Base-by-base conservation (phyloP, 805 yeast genomes). In the Candida montana region DNA sequence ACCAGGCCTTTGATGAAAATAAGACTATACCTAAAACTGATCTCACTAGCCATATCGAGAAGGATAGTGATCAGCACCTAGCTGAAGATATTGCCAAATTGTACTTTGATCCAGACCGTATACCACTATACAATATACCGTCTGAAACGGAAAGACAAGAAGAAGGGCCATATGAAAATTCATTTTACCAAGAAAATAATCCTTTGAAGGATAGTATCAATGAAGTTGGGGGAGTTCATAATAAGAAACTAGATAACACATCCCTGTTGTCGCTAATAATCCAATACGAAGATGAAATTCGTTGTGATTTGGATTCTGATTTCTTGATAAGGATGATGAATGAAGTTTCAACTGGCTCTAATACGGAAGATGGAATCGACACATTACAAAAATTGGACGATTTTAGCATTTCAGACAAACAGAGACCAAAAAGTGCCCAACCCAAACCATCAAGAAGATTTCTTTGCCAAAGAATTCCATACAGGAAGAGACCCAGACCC, bases 291-390 rank as follows among this genome's bases (percentile, higher is more conserved):
- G 34, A 31, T 6, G 41, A 41, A 16, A 39, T 33, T 9, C 18
- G 45, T 2, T 13, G 15, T 3, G 8, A 33, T 18, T 33, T 37
- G 20, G 27, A 35, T n/a, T 20, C 36, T n/a, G 39, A 35, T n/a
- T 28, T 32, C 23, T 8, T 20, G 7, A n/a, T 5, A 9, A 23
- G 29, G 23, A 20, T 11, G 29, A 29, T 19, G 20, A 27, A 16
- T 28, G 29, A 19, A 18, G 26, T 18, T 18, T 33, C 45, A 8
- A 21, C 31, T 12, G 37, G 45, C 27, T 37, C 45, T 11, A 30
- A 26, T 12, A 42, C 45, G 16, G 45, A 38, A 18, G 45, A 42
- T 31, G 45, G 36, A 6, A 38, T 38, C n/a, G 40, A 34, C 28
- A 38, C 39, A n/a, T 29, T 42, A 19, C 16, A 15, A 19, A 10